Base-by-base conservation (phyloP, 2,329 filamentous ascomycete species). In the Colletotrichum godetiae region DNA sequence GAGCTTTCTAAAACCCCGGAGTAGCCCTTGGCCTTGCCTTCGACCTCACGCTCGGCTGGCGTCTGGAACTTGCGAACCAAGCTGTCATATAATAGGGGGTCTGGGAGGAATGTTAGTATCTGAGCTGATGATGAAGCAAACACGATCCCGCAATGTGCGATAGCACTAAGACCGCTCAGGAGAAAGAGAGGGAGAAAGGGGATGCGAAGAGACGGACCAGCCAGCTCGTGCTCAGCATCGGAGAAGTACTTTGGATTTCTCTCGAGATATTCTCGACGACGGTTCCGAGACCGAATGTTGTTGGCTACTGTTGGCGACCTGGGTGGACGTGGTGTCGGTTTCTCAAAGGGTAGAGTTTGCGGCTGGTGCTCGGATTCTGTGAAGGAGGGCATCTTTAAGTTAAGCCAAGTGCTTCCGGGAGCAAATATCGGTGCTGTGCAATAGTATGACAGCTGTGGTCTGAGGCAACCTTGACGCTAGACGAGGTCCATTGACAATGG, bases 31-130 rank as follows among this genome's bases (percentile, higher is more conserved):
- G 86, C 84, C 56, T 90, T 90, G 10, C 92, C 93, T 77, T 96
- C 94, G 7, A 88, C 88, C 79, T 95, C 91, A 66, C 94, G 90
- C 83, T 97, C 94, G 4, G 88, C 86, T 3, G 92, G 84, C 1
- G 92, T 92, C 76, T 95, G 94, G 80, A 95, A 95, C 64, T 90
- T 91, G 65, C 94, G 91, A 73, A 98, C 89, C 29, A 97, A 87
- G 66, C 90, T 89, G 81, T 97, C 94, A 85, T 97, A 97, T 37
- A 97, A 88, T 10, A 96, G 85, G 1, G 95, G 94, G 82, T 97
- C 94, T 88, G 70, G 12, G 2, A 53, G 65, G 19, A 49, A 5
- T 56, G 35, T 62, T 19, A 61, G 42, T 42, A 24, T 29, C 8
- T 4, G 19, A 22, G 19, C n/a, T 49, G 42, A 49, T n/a, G 19